These are phyloP conservation scores for Croton setiger DNA, from an alignment of 441 rosid genomes.

Conservation along the genomic window DNA sequence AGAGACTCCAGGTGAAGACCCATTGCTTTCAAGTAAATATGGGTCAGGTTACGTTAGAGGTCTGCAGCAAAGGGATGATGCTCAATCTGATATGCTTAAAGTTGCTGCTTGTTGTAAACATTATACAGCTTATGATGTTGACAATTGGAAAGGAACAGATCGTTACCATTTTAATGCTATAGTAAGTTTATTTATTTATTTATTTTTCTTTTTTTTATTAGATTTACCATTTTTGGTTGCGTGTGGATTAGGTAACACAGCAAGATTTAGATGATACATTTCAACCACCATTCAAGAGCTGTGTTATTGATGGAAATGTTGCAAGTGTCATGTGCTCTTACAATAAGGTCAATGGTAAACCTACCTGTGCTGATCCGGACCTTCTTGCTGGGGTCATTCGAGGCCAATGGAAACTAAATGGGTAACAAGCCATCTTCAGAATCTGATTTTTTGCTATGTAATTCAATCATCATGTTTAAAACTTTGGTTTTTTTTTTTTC, in stretches of 20 bases:
- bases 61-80: slow-evolving; percentile 64
- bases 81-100: slow-evolving; percentile 54
- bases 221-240: not conserved
- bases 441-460: no score
- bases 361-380: slow-evolving; percentile 78
- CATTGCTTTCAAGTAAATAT: slow-evolving; percentile 73
- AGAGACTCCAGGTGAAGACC: slow-evolving; percentile 98
- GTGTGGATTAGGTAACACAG: slow-evolving; percentile 60
- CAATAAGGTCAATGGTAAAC: slow-evolving; percentile 83
- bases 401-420: slow-evolving; percentile 83
- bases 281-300: slow-evolving; percentile 91
- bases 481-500: no score
- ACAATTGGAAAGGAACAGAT: slow-evolving; percentile 78
- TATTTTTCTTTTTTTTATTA: no score
- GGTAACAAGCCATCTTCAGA: slow-evolving; percentile 37
- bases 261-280: slow-evolving; percentile 91
- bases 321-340: slow-evolving; percentile 97
- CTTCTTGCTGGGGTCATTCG: slow-evolving; percentile 65
- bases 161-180: slow-evolving; percentile 77
- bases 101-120: slow-evolving; percentile 97
- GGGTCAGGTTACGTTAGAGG: slow-evolving; percentile 63
- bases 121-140: slow-evolving; percentile 92
- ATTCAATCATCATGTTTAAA: not conserved
- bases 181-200: slow-evolving; percentile 29
- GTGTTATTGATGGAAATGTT: slow-evolving; percentile 87